A percentile compares a stretch with the other conserved stretches of the same genome.
Evolutionary conservation across 768 basidiomycete genomes (phyloP).

Genomic region (Pulveroboletus ravenelii): DNA sequence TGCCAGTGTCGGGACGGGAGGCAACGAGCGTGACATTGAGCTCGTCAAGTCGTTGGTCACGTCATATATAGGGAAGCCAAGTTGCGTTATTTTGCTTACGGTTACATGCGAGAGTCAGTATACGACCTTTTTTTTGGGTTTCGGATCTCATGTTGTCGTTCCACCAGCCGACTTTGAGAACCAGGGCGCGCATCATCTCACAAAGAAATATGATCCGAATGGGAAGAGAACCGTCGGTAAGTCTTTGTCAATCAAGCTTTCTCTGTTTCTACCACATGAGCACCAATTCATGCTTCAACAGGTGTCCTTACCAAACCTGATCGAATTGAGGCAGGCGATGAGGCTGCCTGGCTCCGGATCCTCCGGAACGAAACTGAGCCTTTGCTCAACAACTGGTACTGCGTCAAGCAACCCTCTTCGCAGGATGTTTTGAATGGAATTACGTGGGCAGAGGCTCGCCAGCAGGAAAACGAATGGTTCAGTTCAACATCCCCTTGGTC

Average conservation of each 20-base stretch:
- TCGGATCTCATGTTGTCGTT: slow-evolving; percentile 33
- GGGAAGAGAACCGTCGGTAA: slow-evolving; percentile 69
- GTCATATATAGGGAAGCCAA: slow-evolving; percentile 58
- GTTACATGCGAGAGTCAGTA: slow-evolving; percentile 42
- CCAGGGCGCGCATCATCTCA: slow-evolving; percentile 66
- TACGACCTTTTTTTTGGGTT: background rate
- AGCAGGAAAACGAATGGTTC: slow-evolving; percentile 55
- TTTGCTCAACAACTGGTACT: slow-evolving; percentile 31
- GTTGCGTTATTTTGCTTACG: slow-evolving; percentile 65
- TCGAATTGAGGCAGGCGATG: slow-evolving; percentile 36
- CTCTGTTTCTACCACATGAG: slow-evolving; percentile 31
- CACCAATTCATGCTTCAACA: background rate
- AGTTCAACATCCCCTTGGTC: slow-evolving; percentile 49
- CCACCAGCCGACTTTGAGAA: slow-evolving; percentile 75
- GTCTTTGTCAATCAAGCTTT: slow-evolving; percentile 41
- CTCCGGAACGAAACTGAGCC: slow-evolving; percentile 48
- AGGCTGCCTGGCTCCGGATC: slow-evolving; percentile 47
- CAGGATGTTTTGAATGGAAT: slow-evolving; percentile 20
- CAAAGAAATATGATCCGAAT: slow-evolving; percentile 53
- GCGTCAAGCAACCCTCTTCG: slow-evolving; percentile 38
- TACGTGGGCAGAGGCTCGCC: slow-evolving; percentile 57
- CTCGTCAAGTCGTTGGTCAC: slow-evolving; percentile 56
- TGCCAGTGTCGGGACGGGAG: slow-evolving; percentile 46
- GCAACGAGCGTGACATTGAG: slow-evolving; percentile 52
- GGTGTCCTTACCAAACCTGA: slow-evolving; percentile 63